Conservation (phyloP, 352 stramenopile species). For the Globisporangium cylindrosporum region DNA sequence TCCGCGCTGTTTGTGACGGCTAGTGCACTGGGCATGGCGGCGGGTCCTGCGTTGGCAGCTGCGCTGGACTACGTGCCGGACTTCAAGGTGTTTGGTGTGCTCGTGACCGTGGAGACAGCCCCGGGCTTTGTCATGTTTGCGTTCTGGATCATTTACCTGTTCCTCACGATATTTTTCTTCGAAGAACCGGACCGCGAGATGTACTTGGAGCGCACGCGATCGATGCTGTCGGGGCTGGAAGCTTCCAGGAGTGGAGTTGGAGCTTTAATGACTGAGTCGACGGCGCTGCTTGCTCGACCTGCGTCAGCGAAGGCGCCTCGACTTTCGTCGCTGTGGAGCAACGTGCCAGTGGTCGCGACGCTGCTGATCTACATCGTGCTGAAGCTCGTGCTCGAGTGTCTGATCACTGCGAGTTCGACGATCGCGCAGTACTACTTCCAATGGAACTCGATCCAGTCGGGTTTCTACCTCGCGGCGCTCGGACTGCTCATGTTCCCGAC, state of each 20-base stretch:
- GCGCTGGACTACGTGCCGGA: conserved; percentile 70
- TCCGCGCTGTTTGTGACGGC: conserved; percentile 92
- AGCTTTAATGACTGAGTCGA: conserved; percentile 7
- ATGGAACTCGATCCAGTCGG: conserved; percentile 82
- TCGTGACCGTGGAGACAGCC: conserved; percentile 85
- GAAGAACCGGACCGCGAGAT: conserved; percentile 62
- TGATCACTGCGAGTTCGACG: conserved; percentile 82
- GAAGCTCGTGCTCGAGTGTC: conserved; percentile 89
- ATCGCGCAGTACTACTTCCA: conserved; percentile 90
- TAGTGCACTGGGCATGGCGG: conserved; percentile 90
- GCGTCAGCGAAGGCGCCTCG: background rate
- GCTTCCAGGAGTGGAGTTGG: background rate
- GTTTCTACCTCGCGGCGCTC: conserved; percentile 86
- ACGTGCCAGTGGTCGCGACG: conserved; percentile 73
- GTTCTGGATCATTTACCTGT: conserved; percentile 64
- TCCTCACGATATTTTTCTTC: conserved; percentile 56
- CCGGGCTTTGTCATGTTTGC: conserved; percentile 90
- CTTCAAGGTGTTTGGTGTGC: conserved; percentile 52
- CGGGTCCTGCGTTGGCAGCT: conserved; percentile 80
- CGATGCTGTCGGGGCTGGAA: conserved; percentile 33
- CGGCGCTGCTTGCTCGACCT: conserved; percentile 5
- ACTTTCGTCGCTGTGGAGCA: conserved; percentile 65
- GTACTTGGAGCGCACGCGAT: conserved; percentile 43
- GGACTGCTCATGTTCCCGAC: conserved; percentile 92
- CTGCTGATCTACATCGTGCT: conserved; percentile 91